phyloP scores from a whole-genome alignment of 192 early-diverging fungal species.

The Dimargaris cristalligena region DNA sequence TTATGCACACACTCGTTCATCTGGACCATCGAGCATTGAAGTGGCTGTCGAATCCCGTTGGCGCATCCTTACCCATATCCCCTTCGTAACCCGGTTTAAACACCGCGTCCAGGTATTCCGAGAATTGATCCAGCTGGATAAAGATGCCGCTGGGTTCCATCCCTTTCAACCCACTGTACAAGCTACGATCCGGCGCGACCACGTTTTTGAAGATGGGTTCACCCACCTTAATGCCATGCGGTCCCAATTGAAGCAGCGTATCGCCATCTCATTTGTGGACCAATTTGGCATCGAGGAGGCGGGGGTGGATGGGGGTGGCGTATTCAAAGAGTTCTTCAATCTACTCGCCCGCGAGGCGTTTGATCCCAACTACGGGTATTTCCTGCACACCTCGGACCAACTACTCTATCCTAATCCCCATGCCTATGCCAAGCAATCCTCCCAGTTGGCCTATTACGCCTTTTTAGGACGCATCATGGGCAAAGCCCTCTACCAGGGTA shows the following conservation, averaged over 20 bases:
- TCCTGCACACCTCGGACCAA: constrained; percentile 45
- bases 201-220: constrained; percentile 85
- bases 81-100: constrained; percentile 86
- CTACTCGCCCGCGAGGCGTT: constrained; percentile 57
- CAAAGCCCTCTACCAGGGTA: constrained; percentile 76
- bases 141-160: constrained; percentile 17
- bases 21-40: neutral
- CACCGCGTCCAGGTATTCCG: constrained; percentile 74
- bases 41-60: neutral
- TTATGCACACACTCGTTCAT: neutral
- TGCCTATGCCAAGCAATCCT: constrained; percentile 19
- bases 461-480: constrained; percentile 70
- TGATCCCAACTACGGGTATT: constrained; percentile 48
- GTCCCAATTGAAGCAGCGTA: constrained; percentile 47
- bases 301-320: constrained; percentile 91
- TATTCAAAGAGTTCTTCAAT: constrained; percentile 96
- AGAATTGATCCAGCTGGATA: constrained; percentile 54
- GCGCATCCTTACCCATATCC: constrained; percentile 57
- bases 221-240: constrained; percentile 46
- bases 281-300: constrained; percentile 70
- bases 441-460: constrained; percentile 42
- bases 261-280: constrained; percentile 76
- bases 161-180: constrained; percentile 14
- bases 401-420: constrained; percentile 57
- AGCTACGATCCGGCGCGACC: constrained; percentile 48